Base-by-base conservation (phyloP, 73 alveolate genomes). In the Paramecium primaurelia region DNA sequence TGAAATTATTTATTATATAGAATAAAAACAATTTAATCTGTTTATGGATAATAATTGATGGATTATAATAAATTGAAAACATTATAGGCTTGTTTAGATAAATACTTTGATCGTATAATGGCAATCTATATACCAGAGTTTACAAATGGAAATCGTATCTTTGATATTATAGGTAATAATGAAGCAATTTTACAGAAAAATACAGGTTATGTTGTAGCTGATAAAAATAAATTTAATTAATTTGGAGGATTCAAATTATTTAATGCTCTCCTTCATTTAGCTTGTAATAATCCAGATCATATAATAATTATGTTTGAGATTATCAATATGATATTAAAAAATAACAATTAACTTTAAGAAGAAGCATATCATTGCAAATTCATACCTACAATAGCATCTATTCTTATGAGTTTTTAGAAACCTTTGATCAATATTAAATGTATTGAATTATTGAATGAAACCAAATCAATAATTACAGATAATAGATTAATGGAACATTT, bases 221-320 rank as follows among this genome's bases (percentile, higher is more conserved):
- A 75, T 18, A 75, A 75, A 10, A 30, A 75, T 34, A 75, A 75
- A 75, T 75, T 75, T n/a, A 26, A 40, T 75, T 37, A 34, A 34
- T 37, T 75, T 34, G 88, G 88, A 75, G 88, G 88, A 1, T 75
- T 75, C 68, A 75, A 75, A 75, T 34, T 75, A 4, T 75, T 32
- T n/a, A 16, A 37, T 34, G 88, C 68, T 12, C 69, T 54, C 2
- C 22, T 54, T 16, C 69, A 54, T 54, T n/a, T 54, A 54, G 11
- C 16, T 54, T 1, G 12, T 6, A 54, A 54, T 6, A 18, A 54
- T 54, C 9, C 6, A n/a, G 69, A 54, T n/a, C 22, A 54, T 3
- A 54, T 54, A 0, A 22, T 12, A 16, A 37, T 4, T 7, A 37
- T 75, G 60, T 34, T 75, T 32, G 58, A 75, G 18, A 12, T 75